These are phyloP conservation scores for Glycine soja DNA, from an alignment of 306 rosid genomes.

Conservation along the genomic window DNA sequence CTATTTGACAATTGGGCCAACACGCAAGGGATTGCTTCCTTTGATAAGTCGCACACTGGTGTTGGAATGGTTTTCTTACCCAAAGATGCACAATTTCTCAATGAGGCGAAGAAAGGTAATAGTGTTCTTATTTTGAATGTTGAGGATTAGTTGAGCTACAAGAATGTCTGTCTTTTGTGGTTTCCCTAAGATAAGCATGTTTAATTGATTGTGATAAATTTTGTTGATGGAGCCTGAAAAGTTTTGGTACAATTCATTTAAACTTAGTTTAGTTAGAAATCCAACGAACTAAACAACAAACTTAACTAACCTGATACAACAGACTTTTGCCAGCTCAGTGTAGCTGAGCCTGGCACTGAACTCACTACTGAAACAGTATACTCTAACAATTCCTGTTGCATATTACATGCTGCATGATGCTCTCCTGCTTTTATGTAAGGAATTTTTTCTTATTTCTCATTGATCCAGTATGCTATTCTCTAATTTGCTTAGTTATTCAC, in stretches of 20 bases:
- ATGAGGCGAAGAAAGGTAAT: conserved; percentile 87
- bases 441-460: conserved; percentile 6
- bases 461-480: conserved; percentile 18
- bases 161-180: conserved; percentile 37
- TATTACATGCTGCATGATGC: conserved; percentile 3
- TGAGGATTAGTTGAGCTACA: conserved; percentile 34
- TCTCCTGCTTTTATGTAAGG: not conserved
- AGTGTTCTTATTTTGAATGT: conserved; percentile 47
- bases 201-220: conserved; percentile 36
- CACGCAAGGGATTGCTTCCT: conserved; percentile 81
- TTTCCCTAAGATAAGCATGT: conserved; percentile 41
- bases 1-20: conserved; percentile 85
- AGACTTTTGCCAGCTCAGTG: too few relatives aligned
- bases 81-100: conserved; percentile 62
- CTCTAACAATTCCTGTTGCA: not conserved
- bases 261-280: too few relatives aligned
- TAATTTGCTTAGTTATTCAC: conserved; percentile 27
- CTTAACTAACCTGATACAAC: too few relatives aligned
- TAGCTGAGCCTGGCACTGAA: too few relatives aligned
- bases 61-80: conserved; percentile 99
- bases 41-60: conserved; percentile 94
- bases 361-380: too few relatives aligned
- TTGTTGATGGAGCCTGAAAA: not conserved
- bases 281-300: too few relatives aligned
- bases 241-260: too few relatives aligned